Conservation (phyloP, 1,284 basidiomycete species). For the Puccinia sorghi region DNA sequence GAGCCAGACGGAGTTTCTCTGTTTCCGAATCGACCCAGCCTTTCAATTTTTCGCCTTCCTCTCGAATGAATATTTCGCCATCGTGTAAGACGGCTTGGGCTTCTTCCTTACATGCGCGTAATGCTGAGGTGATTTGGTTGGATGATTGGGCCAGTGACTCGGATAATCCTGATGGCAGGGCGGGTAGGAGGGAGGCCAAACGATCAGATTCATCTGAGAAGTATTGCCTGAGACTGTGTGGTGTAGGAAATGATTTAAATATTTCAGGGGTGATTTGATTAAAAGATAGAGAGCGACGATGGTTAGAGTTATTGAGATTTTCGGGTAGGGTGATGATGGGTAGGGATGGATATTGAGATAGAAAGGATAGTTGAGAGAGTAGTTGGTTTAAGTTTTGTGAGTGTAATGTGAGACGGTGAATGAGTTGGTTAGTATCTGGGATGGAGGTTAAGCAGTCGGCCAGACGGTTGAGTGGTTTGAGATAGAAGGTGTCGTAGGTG, state of each 20-base stretch:
- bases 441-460: slow-evolving; percentile 3
- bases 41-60: slow-evolving; percentile 51
- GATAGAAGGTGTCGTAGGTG: neutral
- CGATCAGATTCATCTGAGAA: slow-evolving; percentile 36
- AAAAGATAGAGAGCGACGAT: neutral
- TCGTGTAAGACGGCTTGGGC: slow-evolving; percentile 36
- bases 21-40: slow-evolving; percentile 50
- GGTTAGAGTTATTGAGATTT: neutral
- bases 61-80: slow-evolving; percentile 49
- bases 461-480: slow-evolving; percentile 1
- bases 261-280: neutral
- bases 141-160: slow-evolving; percentile 25
- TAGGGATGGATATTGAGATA: slow-evolving; percentile 6
- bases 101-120: slow-evolving; percentile 31
- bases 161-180: neutral
- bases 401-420: slow-evolving; percentile 1
- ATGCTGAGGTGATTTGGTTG: slow-evolving; percentile 15
- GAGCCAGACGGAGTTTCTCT: slow-evolving; percentile 50
- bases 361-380: slow-evolving; percentile 22
- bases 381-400: slow-evolving; percentile 18
- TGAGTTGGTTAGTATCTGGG: slow-evolving; percentile 22
- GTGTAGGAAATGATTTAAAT: neutral
- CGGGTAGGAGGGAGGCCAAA: slow-evolving; percentile 31
- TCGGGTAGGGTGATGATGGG: neutral
- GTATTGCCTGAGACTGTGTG: slow-evolving; percentile 30